Percentiles rank a stretch among this genome's conserved stretches.
Conservation (phyloP, 1,284 basidiomycete species). For the Cutaneotrichosporon dermatis region DNA sequence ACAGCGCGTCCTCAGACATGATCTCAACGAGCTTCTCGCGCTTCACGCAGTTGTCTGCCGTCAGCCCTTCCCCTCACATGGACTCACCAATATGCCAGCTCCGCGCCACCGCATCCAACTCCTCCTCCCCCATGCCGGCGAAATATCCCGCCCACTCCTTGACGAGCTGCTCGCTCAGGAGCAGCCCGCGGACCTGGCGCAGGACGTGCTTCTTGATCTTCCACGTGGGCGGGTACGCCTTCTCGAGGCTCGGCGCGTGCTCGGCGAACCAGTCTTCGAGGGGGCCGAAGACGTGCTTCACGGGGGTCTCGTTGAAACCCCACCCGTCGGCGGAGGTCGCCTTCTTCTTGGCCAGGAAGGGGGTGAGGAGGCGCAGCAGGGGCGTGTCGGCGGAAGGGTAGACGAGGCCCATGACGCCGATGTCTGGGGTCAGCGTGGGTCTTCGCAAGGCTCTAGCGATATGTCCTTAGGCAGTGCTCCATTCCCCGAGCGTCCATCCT, state of each 20-base stretch:
- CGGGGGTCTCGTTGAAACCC: constrained; percentile 51
- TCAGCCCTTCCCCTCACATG: background rate
- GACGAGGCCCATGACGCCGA: constrained; percentile 35
- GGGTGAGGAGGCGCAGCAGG: constrained; percentile 45
- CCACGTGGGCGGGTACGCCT: constrained; percentile 44
- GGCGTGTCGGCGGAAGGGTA: constrained; percentile 62
- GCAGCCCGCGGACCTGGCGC: constrained; percentile 58
- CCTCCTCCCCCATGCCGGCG: constrained; percentile 54
- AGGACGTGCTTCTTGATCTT: constrained; percentile 44
- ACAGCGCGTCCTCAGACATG: constrained; percentile 3
- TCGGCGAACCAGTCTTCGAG: constrained; percentile 56
- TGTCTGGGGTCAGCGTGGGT: background rate
- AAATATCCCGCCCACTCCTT: constrained; percentile 64
- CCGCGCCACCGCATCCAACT: constrained; percentile 60
- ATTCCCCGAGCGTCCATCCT: too few species aligned
- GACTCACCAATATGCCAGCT: constrained; percentile 46
- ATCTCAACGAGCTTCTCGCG: constrained; percentile 4
- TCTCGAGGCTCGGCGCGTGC: constrained; percentile 36
- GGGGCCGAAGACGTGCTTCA: constrained; percentile 59
- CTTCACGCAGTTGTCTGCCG: constrained; percentile 7
- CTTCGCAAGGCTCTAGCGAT: background rate
- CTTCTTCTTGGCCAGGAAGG: constrained; percentile 9
- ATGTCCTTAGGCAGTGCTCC: too few species aligned
- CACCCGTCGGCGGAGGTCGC: constrained; percentile 58
- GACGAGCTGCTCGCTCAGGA: constrained; percentile 61